phyloP scores from a whole-genome alignment of 495 filamentous ascomycete species.

The Penicillium diatomitis region DNA sequence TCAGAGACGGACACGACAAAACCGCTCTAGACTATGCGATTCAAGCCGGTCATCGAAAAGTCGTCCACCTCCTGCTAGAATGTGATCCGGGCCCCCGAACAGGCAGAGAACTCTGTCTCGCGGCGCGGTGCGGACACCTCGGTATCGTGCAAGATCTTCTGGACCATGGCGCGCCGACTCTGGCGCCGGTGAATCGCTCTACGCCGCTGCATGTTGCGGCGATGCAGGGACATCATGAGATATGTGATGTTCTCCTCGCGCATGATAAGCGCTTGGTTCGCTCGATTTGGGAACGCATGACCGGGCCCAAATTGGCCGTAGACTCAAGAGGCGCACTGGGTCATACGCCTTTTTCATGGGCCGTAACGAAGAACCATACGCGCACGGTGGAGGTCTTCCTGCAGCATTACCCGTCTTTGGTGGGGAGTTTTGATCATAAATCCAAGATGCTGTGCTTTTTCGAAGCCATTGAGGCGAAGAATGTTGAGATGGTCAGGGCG shows the following conservation, averaged over 20 bases:
- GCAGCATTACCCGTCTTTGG: neutral
- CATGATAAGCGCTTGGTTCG: neutral
- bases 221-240: constrained; percentile 1
- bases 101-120: neutral
- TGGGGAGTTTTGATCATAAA: neutral
- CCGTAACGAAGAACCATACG: neutral
- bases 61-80: constrained; percentile 1
- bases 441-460: neutral
- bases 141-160: constrained; percentile 2
- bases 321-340: neutral
- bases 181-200: neutral
- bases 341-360: neutral
- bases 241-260: constrained; percentile 2
- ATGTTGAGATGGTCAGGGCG: neutral
- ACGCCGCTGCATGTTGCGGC: constrained; percentile 3
- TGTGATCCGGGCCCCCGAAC: neutral
- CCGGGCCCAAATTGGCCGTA: constrained; percentile 3
- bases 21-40: constrained; percentile 1
- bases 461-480: neutral
- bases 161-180: neutral
- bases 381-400: constrained; percentile 3
- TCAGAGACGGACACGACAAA: neutral
- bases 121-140: neutral
- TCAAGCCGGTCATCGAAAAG: neutral
- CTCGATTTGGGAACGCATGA: neutral